A percentile compares a stretch with the other conserved stretches of the same genome.
Conservation (phyloP, 2,329 filamentous ascomycete species). For the Botryotinia calthae region DNA sequence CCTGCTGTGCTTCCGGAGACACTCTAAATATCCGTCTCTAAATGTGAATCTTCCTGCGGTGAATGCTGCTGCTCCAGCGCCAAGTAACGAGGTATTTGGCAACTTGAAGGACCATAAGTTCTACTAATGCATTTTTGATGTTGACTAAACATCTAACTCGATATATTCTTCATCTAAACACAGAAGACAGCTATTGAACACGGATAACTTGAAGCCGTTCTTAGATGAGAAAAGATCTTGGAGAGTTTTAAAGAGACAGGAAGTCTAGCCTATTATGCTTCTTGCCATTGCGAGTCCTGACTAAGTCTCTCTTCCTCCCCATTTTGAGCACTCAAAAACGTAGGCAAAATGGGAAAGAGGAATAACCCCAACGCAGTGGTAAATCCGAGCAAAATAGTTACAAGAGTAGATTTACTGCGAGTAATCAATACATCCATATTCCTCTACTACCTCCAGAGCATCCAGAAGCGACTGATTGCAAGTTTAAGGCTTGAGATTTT, state of each 20-base stretch:
- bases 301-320: not conserved
- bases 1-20: not conserved
- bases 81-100: too few species aligned
- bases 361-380: slow-evolving; percentile 1
- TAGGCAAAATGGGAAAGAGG: not conserved
- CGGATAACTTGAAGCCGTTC: not conserved
- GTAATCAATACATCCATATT: not conserved
- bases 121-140: too few species aligned
- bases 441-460: slow-evolving; percentile 2
- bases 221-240: not conserved
- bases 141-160: too few species aligned
- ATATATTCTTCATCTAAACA: not conserved
- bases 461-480: slow-evolving; percentile 11
- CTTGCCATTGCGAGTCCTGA: not conserved
- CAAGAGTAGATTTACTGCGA: not conserved
- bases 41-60: too few species aligned
- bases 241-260: not conserved
- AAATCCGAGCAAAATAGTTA: not conserved
- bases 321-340: not conserved
- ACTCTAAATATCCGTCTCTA: too few species aligned
- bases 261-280: not conserved
- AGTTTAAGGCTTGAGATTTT: not conserved
- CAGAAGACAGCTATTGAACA: not conserved
- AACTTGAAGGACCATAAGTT: too few species aligned
- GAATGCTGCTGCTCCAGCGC: too few species aligned